Evolutionary conservation across 345 rosid species (phyloP).

Genomic region (Reutealis trisperma): DNA sequence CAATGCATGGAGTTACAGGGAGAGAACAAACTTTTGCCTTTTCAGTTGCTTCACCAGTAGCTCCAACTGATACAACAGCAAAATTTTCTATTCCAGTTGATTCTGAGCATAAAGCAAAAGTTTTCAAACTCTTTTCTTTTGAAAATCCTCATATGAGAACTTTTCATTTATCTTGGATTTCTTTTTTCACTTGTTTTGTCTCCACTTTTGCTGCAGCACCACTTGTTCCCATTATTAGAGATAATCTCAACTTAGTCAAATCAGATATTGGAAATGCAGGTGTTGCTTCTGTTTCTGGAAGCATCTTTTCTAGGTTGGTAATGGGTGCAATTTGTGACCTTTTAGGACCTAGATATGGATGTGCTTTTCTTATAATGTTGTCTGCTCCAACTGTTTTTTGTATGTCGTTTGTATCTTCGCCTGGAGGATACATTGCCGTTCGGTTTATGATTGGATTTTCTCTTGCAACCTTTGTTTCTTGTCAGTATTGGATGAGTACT

Average conservation of each 20-base stretch:
- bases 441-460: conserved; percentile 95
- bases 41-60: conserved; percentile 55
- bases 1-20: conserved; percentile 81
- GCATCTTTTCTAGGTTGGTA: conserved; percentile 88
- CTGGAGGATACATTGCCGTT: conserved; percentile 70
- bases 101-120: conserved; percentile 86
- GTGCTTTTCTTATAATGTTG: conserved; percentile 78
- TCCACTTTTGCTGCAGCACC: conserved; percentile 96
- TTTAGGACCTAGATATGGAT: conserved; percentile 83
- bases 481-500: conserved; percentile 97
- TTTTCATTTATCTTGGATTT: conserved; percentile 89
- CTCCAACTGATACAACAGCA: conserved; percentile 62
- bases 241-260: conserved; percentile 70
- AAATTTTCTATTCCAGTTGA: conserved; percentile 72
- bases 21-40: conserved; percentile 65
- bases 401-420: conserved; percentile 64
- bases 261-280: conserved; percentile 79
- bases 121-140: conserved; percentile 63
- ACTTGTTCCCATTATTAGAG: conserved; percentile 80
- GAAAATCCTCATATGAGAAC: conserved; percentile 91
- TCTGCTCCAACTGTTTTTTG: conserved; percentile 85
- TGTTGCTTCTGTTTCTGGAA: conserved; percentile 87
- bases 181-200: conserved; percentile 83
- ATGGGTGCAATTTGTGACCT: conserved; percentile 92
- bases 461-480: conserved; percentile 86